Evolutionary conservation across 257 asterid species (phyloP), one percentile per base, ranked within the genome.

Genomic region (Paraleonurus japonicus): DNA sequence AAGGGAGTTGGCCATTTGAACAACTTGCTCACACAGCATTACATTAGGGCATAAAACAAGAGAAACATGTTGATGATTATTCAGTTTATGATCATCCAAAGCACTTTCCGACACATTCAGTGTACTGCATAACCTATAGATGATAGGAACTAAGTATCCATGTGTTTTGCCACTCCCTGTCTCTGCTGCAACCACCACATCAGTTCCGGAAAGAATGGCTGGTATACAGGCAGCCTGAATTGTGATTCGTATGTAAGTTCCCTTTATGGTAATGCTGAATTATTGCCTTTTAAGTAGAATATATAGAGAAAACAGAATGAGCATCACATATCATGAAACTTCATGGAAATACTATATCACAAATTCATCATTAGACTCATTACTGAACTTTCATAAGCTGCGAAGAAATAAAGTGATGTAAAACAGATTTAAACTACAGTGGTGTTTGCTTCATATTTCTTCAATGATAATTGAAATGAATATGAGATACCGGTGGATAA

Each of bases 111-210:
- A 61, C 54, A 48, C 71, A 76, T 85, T 82, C 23, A 45, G 30
- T 11, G 60, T 71, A 75, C 79, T 76, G 74, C 83, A 82, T 81
- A 95, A 61, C 80, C 78, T 90, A 53, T 95, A 89, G 67, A 95
- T 69, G 74, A 95, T 75, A 8, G 98, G 98, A 78, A 95, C 89
- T 37, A 92, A 83, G 84, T 92, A 95, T 23, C 97, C 97, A 76
- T 95, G 95, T 26, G 99, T 95, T 84, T 95, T 92, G 16, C 99
- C 98, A 74, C 97, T 92, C 58, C 99, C 98, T 3, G 98, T 95
- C 88, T 92, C 99, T 41, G 99, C 98, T 59, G 98, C 98, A 81
- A 95, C 85, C 70, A 95, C 93, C 53, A 86, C 95, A 74, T 95
- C 98, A 62, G 78, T 86, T 61, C 97, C 98, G 41, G 92, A 79